Evolutionary conservation across 257 asterid genomes (phyloP).

Genomic region (Plantago ovata): DNA sequence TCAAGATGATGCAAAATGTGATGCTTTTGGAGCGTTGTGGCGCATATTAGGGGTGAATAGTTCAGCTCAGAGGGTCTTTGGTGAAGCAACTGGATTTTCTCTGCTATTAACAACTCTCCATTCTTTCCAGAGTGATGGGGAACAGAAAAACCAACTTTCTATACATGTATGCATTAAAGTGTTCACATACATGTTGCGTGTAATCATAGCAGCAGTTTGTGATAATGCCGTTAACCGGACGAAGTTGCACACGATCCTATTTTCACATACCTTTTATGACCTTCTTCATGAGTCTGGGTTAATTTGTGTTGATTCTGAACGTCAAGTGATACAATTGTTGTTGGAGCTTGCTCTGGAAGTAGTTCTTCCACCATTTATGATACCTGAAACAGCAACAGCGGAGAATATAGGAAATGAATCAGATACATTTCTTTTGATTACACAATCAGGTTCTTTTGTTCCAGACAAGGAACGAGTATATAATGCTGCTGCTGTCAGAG

Average conservation of each 20-base stretch:
- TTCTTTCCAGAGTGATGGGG: slow-evolving; percentile 67
- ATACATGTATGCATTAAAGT: slow-evolving; percentile 46
- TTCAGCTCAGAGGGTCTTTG: slow-evolving; percentile 95
- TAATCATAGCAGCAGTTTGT: slow-evolving; percentile 78
- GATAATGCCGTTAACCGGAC: slow-evolving; percentile 78
- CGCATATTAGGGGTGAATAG: slow-evolving; percentile 74
- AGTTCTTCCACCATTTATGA: slow-evolving; percentile 79
- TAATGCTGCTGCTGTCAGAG: slow-evolving; percentile 91
- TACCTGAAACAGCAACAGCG: slow-evolving; percentile 49
- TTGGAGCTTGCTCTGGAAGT: slow-evolving; percentile 91
- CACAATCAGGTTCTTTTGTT: slow-evolving; percentile 61
- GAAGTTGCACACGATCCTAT: slow-evolving; percentile 59
- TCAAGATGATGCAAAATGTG: slow-evolving; percentile 83
- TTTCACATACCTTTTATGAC: slow-evolving; percentile 82
- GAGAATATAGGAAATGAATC: slow-evolving; percentile 45
- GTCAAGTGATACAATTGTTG: slow-evolving; percentile 83
- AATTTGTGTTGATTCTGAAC: slow-evolving; percentile 84
- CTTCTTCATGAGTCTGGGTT: slow-evolving; percentile 86
- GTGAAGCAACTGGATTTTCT: slow-evolving; percentile 98
- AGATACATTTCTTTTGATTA: slow-evolving; percentile 51
- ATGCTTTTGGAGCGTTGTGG: slow-evolving; percentile 91
- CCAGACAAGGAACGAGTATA: slow-evolving; percentile 77
- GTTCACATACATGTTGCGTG: slow-evolving; percentile 81
- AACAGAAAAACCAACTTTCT: slow-evolving; percentile 38
- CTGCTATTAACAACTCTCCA: slow-evolving; percentile 87